Percentiles rank a stretch among this genome's conserved stretches.
phyloP scores from a whole-genome alignment of 2,329 filamentous ascomycete genomes.

The Paecilomyces formosus region DNA sequence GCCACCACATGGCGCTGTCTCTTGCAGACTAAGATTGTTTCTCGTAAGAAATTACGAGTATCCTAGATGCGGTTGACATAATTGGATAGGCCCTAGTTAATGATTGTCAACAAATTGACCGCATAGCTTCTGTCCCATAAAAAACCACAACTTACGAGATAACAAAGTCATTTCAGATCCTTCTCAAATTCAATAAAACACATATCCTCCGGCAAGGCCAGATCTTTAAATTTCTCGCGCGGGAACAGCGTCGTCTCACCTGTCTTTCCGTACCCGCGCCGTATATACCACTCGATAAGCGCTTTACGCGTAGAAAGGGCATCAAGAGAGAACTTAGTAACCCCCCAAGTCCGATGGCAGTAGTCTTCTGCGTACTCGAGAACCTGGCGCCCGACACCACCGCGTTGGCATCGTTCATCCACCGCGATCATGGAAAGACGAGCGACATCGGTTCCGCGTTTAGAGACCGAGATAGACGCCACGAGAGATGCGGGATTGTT shows the following conservation, averaged over 20 bases:
- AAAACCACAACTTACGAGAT: neutral
- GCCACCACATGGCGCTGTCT: no score
- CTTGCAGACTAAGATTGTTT: no score
- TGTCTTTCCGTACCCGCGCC: conserved; percentile 18
- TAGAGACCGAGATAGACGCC: conserved; percentile 14
- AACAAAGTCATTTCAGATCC: neutral
- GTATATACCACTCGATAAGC: conserved; percentile 23
- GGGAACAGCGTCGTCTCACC: conserved; percentile 16
- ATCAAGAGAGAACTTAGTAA: conserved; percentile 13
- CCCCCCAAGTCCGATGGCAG: conserved; percentile 14
- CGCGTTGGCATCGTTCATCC: conserved; percentile 12
- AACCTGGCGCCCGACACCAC: conserved; percentile 16
- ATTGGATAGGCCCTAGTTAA: no score
- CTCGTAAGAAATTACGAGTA: no score
- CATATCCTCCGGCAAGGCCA: conserved; percentile 15
- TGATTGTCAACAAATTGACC: no score
- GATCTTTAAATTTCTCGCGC: conserved; percentile 8
- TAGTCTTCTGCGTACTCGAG: conserved; percentile 22
- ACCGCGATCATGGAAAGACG: conserved; percentile 19
- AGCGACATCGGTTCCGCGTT: conserved; percentile 7
- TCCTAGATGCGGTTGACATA: no score
- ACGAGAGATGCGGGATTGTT: conserved; percentile 2
- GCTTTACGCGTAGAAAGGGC: conserved; percentile 19
- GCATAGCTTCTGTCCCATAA: no score
- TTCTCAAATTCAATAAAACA: conserved; percentile 17